These are phyloP conservation scores for Herpotrichia juniperi DNA, from an alignment of 2,329 filamentous ascomycete species.

Conservation along the genomic window DNA sequence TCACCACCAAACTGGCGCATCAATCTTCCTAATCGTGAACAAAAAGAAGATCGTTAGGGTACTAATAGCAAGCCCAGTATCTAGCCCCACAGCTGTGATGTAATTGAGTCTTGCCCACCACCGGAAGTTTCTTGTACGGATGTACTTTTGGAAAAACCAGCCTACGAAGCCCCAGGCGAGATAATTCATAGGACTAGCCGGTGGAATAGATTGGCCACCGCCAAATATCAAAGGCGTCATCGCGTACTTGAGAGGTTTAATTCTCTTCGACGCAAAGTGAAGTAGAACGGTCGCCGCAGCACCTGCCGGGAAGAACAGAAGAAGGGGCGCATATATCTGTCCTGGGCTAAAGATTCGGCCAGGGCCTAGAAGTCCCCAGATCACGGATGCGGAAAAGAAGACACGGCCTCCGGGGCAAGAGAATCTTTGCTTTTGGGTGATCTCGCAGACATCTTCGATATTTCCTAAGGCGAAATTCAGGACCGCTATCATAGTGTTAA, in stretches of 20 bases:
- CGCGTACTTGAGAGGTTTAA: slow-evolving; percentile 58
- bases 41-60: slow-evolving; percentile 35
- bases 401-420: slow-evolving; percentile 68
- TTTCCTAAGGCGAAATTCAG: slow-evolving; percentile 57
- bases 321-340: slow-evolving; percentile 66
- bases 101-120: slow-evolving; percentile 35
- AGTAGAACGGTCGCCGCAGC: slow-evolving; percentile 60
- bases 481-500: slow-evolving; percentile 43
- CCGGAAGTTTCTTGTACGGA: slow-evolving; percentile 23
- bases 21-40: slow-evolving; percentile 25
- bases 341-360: slow-evolving; percentile 68
- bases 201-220: slow-evolving; percentile 63
- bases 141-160: slow-evolving; percentile 29
- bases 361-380: slow-evolving; percentile 71
- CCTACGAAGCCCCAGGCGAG: slow-evolving; percentile 31
- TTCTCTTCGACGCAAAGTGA: slow-evolving; percentile 58
- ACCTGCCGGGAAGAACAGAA: slow-evolving; percentile 65
- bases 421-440: slow-evolving; percentile 53
- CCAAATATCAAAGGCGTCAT: slow-evolving; percentile 70
- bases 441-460: slow-evolving; percentile 52
- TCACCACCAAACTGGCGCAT: slow-evolving; percentile 31
- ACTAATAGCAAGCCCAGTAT: slow-evolving; percentile 29
- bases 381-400: slow-evolving; percentile 70
- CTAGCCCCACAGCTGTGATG: slow-evolving; percentile 30
- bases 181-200: slow-evolving; percentile 42